Percentiles rank a stretch among this genome's conserved stretches.
These are phyloP conservation scores for Astragalus membranaceus DNA, from an alignment of 306 rosid genomes.

Conservation along the genomic window DNA sequence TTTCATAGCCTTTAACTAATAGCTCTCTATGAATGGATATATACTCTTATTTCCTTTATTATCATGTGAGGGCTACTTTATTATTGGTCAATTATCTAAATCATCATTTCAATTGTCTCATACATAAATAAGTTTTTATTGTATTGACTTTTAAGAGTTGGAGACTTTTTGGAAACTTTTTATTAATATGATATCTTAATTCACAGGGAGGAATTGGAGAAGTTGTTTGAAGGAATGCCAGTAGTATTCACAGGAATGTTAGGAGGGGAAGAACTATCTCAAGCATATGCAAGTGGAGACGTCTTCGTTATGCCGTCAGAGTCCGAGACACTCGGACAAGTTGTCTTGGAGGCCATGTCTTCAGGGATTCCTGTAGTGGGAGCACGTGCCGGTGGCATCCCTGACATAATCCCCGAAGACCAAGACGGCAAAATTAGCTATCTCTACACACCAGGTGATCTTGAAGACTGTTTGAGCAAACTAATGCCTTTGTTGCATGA, in stretches of 20 bases:
- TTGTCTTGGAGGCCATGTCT: conserved; percentile 90
- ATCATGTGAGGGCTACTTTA: neutral
- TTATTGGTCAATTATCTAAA: neutral
- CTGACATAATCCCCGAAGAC: conserved; percentile 81
- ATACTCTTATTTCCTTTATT: neutral
- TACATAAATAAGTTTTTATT: neutral
- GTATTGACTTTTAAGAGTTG: neutral
- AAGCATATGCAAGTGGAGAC: conserved; percentile 91
- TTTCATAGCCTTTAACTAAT: neutral
- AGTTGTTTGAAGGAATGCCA: conserved; percentile 81
- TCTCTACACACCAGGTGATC: conserved; percentile 64
- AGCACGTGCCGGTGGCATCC: conserved; percentile 93
- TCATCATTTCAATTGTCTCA: neutral
- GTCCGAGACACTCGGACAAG: conserved; percentile 93
- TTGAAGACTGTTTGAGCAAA: conserved; percentile 83
- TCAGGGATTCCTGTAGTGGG: conserved; percentile 93
- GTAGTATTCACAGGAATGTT: conserved; percentile 96
- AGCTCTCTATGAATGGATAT: neutral
- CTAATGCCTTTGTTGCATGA: conserved; percentile 57
- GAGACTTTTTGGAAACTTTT: neutral
- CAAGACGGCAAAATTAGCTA: conserved; percentile 77
- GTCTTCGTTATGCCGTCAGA: conserved; percentile 96
- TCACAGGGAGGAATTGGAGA: conserved; percentile 83
- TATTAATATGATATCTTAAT: neutral
- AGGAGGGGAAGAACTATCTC: conserved; percentile 88